Evolutionary conservation across 148 eudicot species (phyloP).

Genomic region (Camellia japonica): DNA sequence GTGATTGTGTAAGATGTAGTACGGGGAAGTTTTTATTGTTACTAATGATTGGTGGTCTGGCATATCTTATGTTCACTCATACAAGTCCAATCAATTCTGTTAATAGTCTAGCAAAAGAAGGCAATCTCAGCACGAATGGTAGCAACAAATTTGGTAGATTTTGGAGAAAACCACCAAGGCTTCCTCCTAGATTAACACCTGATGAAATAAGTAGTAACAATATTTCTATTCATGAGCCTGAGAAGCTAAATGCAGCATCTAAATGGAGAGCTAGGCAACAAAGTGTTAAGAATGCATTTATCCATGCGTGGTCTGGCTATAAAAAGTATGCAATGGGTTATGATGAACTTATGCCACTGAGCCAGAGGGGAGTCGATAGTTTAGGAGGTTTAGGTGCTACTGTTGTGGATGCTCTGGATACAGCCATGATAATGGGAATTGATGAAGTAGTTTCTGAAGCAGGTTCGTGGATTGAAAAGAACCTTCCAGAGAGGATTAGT

Average conservation of each 20-base stretch:
- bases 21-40: constrained; percentile 74
- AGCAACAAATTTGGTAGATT: constrained; percentile 44
- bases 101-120: constrained; percentile 26
- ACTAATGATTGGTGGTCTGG: constrained; percentile 65
- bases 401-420: constrained; percentile 86
- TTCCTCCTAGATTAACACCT: constrained; percentile 85
- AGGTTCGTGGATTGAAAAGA: constrained; percentile 85
- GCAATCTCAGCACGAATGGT: constrained; percentile 32
- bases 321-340: constrained; percentile 75
- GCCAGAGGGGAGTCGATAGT: constrained; percentile 76
- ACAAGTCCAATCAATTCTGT: constrained; percentile 31
- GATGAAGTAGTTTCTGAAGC: constrained; percentile 85
- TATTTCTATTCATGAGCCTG: constrained; percentile 29
- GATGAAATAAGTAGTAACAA: constrained; percentile 62
- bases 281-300: constrained; percentile 71
- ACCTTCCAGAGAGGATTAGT: constrained; percentile 69
- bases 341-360: constrained; percentile 91
- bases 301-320: constrained; percentile 96
- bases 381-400: constrained; percentile 99
- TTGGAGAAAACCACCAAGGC: constrained; percentile 73
- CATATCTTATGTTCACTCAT: constrained; percentile 62
- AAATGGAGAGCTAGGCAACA: constrained; percentile 68
- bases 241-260: constrained; percentile 29
- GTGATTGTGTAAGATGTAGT: constrained; percentile 64
- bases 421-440: constrained; percentile 89